Conservation (phyloP, 441 rosid species). For the Erodium chrysanthum region DNA sequence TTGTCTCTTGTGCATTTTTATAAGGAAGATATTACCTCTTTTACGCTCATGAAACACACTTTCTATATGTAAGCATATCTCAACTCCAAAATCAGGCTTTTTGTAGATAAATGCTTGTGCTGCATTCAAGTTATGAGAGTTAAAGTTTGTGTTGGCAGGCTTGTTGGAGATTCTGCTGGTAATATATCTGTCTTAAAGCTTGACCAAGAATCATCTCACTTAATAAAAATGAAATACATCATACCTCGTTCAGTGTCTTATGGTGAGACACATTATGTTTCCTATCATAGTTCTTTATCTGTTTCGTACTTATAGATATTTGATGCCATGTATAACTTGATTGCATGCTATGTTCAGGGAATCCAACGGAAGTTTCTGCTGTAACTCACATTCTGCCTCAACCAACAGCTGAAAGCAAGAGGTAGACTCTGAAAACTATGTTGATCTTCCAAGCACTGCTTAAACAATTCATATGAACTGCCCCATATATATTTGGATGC, state of each 20-base stretch:
- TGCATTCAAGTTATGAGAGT: slow-evolving; percentile 11
- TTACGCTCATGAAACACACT: slow-evolving; percentile 49
- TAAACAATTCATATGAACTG: background rate
- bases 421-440: slow-evolving; percentile 31
- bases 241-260: slow-evolving; percentile 65
- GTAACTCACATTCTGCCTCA: slow-evolving; percentile 56
- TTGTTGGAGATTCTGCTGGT: slow-evolving; percentile 70
- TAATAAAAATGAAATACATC: slow-evolving; percentile 48
- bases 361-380: slow-evolving; percentile 41
- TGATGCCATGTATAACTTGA: slow-evolving; percentile 10
- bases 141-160: slow-evolving; percentile 35
- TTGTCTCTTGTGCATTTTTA: slow-evolving; percentile 41
- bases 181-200: slow-evolving; percentile 58
- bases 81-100: background rate
- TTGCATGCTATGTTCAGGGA: slow-evolving; percentile 31
- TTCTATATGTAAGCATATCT: slow-evolving; percentile 48
- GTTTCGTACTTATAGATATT: background rate
- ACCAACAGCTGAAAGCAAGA: slow-evolving; percentile 70
- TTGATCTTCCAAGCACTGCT: background rate
- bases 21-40: slow-evolving; percentile 51
- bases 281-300: background rate
- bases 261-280: slow-evolving; percentile 34
- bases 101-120: slow-evolving; percentile 2
- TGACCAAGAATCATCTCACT: slow-evolving; percentile 35
- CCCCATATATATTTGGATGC: background rate